Evolutionary conservation across 208 protist species (phyloP).

Genomic region (Leishmania amazonensis): DNA sequence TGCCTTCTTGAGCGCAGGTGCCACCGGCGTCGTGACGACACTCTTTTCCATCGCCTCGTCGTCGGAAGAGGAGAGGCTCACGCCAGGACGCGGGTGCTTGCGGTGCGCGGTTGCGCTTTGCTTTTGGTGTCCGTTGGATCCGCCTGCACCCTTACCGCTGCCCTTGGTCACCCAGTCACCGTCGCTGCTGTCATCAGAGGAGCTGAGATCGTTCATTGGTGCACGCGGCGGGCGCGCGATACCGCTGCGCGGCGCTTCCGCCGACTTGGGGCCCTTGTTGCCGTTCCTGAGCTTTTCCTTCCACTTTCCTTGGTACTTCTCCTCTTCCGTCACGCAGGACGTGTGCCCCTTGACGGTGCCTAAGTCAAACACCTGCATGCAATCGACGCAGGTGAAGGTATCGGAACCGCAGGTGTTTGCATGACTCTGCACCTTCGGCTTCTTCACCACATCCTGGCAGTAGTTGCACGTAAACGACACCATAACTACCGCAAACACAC

Average conservation of each 20-base stretch:
- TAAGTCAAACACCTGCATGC: constrained; percentile 83
- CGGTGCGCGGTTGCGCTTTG: not conserved
- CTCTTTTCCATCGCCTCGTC: constrained; percentile 9
- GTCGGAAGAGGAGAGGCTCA: constrained; percentile 27
- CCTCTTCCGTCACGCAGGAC: constrained; percentile 78
- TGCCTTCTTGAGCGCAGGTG: constrained; percentile 18
- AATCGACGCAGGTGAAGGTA: constrained; percentile 89
- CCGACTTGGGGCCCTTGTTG: not conserved
- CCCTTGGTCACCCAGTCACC: constrained; percentile 47
- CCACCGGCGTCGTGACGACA: not conserved
- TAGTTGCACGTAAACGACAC: constrained; percentile 87
- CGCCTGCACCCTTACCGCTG: not conserved
- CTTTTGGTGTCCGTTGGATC: not conserved
- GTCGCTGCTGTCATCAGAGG: constrained; percentile 40
- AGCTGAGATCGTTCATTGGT: constrained; percentile 48
- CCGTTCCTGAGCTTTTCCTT: constrained; percentile 40
- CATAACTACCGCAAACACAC: constrained; percentile 40
- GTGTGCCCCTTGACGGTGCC: constrained; percentile 81
- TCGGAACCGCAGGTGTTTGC: constrained; percentile 47
- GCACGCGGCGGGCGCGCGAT: constrained; percentile 40
- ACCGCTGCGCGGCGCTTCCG: constrained; percentile 1
- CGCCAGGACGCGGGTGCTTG: constrained; percentile 31
- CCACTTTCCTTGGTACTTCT: constrained; percentile 91
- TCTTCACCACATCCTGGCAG: constrained; percentile 92
- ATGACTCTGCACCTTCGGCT: constrained; percentile 84